phyloP scores from a whole-genome alignment of 1,284 basidiomycete genomes.

The Sporisorium sorghi region DNA sequence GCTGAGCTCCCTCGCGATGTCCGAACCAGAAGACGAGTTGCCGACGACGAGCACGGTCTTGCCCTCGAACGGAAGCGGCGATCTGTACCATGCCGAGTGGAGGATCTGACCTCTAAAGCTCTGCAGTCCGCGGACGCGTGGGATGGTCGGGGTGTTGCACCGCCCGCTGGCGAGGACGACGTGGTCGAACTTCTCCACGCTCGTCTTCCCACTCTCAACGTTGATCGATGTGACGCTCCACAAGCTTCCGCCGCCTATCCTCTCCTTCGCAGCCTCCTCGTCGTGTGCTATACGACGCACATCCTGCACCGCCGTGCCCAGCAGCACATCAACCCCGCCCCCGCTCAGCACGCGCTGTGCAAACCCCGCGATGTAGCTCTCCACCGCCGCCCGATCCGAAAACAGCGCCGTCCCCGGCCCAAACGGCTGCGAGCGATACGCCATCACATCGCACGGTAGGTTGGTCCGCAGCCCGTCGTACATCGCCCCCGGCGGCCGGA shows the following conservation, averaged over 20 bases:
- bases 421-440: slow-evolving; percentile 66
- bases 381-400: slow-evolving; percentile 54
- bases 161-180: slow-evolving; percentile 71
- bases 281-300: slow-evolving; percentile 33
- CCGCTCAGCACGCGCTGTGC: slow-evolving; percentile 38
- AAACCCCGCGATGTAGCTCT: slow-evolving; percentile 70
- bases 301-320: slow-evolving; percentile 68
- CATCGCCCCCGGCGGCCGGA: slow-evolving; percentile 55
- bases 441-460: slow-evolving; percentile 68
- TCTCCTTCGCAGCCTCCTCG: background rate
- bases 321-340: slow-evolving; percentile 60
- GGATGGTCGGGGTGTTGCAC: slow-evolving; percentile 72
- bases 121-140: slow-evolving; percentile 70
- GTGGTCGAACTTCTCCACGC: slow-evolving; percentile 40
- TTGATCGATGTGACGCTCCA: slow-evolving; percentile 27
- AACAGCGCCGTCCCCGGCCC: slow-evolving; percentile 22
- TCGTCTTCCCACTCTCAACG: slow-evolving; percentile 3
- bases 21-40: slow-evolving; percentile 72
- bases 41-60: slow-evolving; percentile 73
- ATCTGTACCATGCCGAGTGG: slow-evolving; percentile 72
- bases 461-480: slow-evolving; percentile 68
- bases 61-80: slow-evolving; percentile 60
- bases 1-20: slow-evolving; percentile 72
- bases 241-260: slow-evolving; percentile 52
- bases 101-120: slow-evolving; percentile 70